Percentiles rank a stretch among this genome's conserved stretches.
These are phyloP conservation scores for Abelmoschus esculentus DNA, from an alignment of 345 rosid species.

Conservation along the genomic window DNA sequence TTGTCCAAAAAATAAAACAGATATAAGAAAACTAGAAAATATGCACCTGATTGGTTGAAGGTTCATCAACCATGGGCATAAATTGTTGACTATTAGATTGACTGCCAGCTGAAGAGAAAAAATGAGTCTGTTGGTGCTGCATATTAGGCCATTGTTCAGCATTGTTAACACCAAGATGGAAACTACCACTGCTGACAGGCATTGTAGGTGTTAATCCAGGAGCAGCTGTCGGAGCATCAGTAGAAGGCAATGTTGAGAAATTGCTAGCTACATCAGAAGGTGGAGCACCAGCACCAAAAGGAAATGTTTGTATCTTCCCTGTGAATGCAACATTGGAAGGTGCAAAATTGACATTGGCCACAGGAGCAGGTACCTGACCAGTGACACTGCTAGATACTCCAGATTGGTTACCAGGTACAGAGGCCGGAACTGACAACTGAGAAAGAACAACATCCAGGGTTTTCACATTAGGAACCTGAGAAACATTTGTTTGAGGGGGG, in stretches of 20 bases:
- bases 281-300: constrained; percentile 22
- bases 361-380: constrained; percentile 23
- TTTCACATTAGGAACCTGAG: constrained; percentile 48
- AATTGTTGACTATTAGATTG: constrained; percentile 40
- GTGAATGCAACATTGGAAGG: constrained; percentile 24
- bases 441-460: constrained; percentile 74
- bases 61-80: constrained; percentile 34
- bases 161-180: constrained; percentile 16
- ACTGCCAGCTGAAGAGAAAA: constrained; percentile 33
- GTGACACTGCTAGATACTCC: constrained; percentile 28
- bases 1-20: not conserved
- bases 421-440: constrained; percentile 48
- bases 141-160: constrained; percentile 31
- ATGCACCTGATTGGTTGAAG: constrained; percentile 54
- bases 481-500: constrained; percentile 33
- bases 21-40: constrained; percentile 6
- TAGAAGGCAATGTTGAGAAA: constrained; percentile 26
- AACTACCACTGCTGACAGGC: constrained; percentile 28
- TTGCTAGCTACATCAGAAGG: constrained; percentile 22
- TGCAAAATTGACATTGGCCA: constrained; percentile 20
- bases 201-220: constrained; percentile 23
- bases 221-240: constrained; percentile 23
- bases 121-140: constrained; percentile 45
- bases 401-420: constrained; percentile 39
- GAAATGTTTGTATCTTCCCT: constrained; percentile 17